Evolutionary conservation across 306 rosid genomes (phyloP).

Genomic region (Trichosanthes truncata): DNA sequence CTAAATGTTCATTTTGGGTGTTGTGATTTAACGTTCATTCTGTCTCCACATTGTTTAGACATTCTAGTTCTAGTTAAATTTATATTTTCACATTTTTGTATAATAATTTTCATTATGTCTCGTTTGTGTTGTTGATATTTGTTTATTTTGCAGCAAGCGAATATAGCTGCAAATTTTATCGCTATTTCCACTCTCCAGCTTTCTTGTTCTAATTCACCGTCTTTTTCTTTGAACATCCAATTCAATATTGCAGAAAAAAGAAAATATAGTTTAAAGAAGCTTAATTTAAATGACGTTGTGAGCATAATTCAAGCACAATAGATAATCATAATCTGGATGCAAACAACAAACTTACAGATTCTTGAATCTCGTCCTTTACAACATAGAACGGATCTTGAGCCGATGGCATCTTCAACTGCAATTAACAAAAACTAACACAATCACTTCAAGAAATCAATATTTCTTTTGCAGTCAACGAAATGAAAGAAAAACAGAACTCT

Average conservation of each 20-base stretch:
- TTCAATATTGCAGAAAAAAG: neutral
- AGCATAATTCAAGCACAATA: neutral
- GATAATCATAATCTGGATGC: neutral
- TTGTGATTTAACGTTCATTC: neutral
- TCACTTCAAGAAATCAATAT: neutral
- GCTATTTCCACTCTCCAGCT: neutral
- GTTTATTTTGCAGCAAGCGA: neutral
- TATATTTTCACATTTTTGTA: neutral
- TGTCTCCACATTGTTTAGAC: neutral
- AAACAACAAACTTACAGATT: constrained; percentile 57
- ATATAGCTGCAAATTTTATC: neutral
- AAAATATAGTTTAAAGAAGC: neutral
- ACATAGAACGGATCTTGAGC: constrained; percentile 98
- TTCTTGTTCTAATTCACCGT: neutral
- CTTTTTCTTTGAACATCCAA: neutral
- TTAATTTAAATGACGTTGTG: neutral
- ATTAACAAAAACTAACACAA: neutral
- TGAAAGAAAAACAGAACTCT: neutral
- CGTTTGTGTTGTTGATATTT: neutral
- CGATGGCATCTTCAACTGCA: constrained; percentile 55
- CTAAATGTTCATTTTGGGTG: neutral
- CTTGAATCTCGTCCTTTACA: constrained; percentile 94
- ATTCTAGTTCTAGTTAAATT: neutral
- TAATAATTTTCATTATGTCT: neutral
- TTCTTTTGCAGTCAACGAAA: neutral